Conservation (phyloP, 2,329 filamentous ascomycete genomes). For the Sarocladium brachiariae region DNA sequence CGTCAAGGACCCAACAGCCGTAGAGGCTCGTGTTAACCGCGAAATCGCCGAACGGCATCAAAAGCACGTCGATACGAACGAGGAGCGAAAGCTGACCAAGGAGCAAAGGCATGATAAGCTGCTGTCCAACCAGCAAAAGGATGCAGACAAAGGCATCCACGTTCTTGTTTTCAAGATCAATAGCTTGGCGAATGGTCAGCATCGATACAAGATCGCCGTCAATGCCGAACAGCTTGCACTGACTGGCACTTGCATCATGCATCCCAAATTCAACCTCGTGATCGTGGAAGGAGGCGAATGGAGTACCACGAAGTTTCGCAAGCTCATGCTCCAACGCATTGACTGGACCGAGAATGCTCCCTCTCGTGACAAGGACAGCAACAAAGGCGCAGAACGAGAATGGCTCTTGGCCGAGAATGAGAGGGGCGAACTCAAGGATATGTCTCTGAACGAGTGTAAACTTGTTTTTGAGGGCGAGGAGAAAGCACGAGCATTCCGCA, state of each 20-base stretch:
- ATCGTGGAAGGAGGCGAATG: slow-evolving; percentile 87
- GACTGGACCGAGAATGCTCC: slow-evolving; percentile 88
- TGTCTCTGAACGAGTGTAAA: slow-evolving; percentile 73
- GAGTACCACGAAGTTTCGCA: slow-evolving; percentile 78
- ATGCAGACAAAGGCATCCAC: slow-evolving; percentile 78
- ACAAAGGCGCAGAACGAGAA: slow-evolving; percentile 51
- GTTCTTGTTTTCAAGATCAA: slow-evolving; percentile 85
- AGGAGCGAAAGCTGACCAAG: slow-evolving; percentile 79
- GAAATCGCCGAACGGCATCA: slow-evolving; percentile 84
- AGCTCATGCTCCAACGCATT: slow-evolving; percentile 88
- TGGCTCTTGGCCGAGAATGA: slow-evolving; percentile 81
- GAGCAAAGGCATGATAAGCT: slow-evolving; percentile 84
- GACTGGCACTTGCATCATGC: slow-evolving; percentile 85
- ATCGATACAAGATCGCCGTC: slow-evolving; percentile 86
- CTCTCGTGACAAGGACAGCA: slow-evolving; percentile 54
- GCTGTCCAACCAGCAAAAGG: slow-evolving; percentile 72
- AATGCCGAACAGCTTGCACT: slow-evolving; percentile 87
- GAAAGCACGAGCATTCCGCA: slow-evolving; percentile 72
- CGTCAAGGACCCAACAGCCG: slow-evolving; percentile 94
- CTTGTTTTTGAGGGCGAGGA: slow-evolving; percentile 89
- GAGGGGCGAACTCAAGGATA: slow-evolving; percentile 69
- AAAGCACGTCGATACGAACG: slow-evolving; percentile 71
- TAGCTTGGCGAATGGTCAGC: slow-evolving; percentile 84
- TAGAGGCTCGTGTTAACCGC: slow-evolving; percentile 86
- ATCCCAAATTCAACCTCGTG: slow-evolving; percentile 81